Evolutionary conservation across 148 eudicot species (phyloP), one percentile per base, ranked within the genome.

Genomic region (Pouteria glomerata): DNA sequence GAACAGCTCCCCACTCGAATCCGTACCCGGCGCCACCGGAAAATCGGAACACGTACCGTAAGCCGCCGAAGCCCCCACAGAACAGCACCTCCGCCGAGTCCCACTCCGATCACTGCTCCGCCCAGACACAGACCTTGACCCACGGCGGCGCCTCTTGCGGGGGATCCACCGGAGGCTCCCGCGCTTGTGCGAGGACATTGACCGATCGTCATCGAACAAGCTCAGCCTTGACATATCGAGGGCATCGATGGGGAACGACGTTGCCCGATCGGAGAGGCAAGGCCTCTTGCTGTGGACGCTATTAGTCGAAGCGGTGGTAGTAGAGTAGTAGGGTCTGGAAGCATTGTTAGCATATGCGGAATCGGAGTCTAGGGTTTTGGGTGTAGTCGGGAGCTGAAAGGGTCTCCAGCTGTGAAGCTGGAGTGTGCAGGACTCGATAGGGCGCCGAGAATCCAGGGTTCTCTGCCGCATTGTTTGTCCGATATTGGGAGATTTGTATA

Each of bases 1-100:
- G 77, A 89, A 92, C 82, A 92, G 52, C 80, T 92, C 97, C 57
- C 97, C 97, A 45, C 95, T 92, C 69, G 97, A 92, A 74, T 92
- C 97, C 29, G 97, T 92, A 72, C 90, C 90, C 1, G 80, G 78
- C 64, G 86, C 87, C 84, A 89, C 73, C 75, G 87, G 84, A 37
- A 89, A 86, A 75, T 92, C 97, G n/a, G 97, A 92, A 37, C 95
- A 89, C 16, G 97, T 85, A 0, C 86, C 94, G 27, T 80, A 71
- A 3, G 90, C 86, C 8, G 82, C 86, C 6, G 80, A 79, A 10
- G 87, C 88, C 68, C 85, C 90, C 15, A 89, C 82, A 10, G 90
- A 87, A 56, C 97, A 83, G 53, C 89, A 84, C 79, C 91, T 21
- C 37, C 87, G 85, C 15, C 83, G 83, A 15, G 85, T 80, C 68